A percentile compares a stretch with the other conserved stretches of the same genome.
Conservation (phyloP, 1,139 yeast species). For the Pneumocystis murina region DNA sequence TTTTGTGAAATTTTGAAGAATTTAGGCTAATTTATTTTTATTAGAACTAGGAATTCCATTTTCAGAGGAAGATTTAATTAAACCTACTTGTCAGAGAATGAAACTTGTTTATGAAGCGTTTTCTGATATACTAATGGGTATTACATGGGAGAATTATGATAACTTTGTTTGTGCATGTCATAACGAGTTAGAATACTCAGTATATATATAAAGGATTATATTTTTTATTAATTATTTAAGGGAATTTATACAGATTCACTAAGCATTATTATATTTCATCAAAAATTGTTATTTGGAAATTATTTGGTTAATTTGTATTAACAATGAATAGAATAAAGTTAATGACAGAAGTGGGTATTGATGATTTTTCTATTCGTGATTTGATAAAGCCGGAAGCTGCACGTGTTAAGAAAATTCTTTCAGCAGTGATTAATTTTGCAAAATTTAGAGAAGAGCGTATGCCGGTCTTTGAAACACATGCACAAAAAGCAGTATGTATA, state of each 20-base stretch:
- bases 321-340: slow-evolving; percentile 13
- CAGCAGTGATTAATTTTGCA: slow-evolving; percentile 78
- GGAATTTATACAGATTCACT: slow-evolving; percentile 7
- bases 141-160: slow-evolving; percentile 36
- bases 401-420: slow-evolving; percentile 48
- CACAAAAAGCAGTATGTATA: slow-evolving; percentile 34
- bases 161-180: slow-evolving; percentile 19
- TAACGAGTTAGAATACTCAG: slow-evolving; percentile 8
- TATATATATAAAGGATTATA: neutral
- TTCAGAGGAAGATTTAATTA: slow-evolving; percentile 44
- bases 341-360: slow-evolving; percentile 46
- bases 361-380: slow-evolving; percentile 63
- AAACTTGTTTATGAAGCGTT: slow-evolving; percentile 55
- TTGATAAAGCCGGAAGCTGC: slow-evolving; percentile 53
- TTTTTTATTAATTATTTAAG: neutral
- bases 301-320: neutral
- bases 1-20: neutral
- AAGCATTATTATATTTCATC: slow-evolving; percentile 10
- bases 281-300: slow-evolving; percentile 1
- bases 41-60: slow-evolving; percentile 36
- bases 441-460: slow-evolving; percentile 68
- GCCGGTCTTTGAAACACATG: slow-evolving; percentile 49
- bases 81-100: slow-evolving; percentile 53
- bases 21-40: neutral
- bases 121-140: slow-evolving; percentile 52